Evolutionary conservation across 345 rosid species (phyloP).

Genomic region (Microthlaspi erraticum): DNA sequence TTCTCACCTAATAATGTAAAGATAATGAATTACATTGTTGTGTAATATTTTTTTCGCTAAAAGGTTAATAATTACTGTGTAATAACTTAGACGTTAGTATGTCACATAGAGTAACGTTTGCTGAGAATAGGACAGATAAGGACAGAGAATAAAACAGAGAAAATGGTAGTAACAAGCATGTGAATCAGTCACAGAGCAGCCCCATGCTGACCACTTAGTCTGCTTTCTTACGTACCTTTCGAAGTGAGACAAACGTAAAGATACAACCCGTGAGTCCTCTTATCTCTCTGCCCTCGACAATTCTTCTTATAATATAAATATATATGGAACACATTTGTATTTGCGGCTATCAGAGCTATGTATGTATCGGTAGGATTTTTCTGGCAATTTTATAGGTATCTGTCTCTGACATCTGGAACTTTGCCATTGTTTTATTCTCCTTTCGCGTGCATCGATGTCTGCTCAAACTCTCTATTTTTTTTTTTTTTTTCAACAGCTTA

Average conservation of each 20-base stretch:
- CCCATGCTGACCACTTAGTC: constrained; percentile 30
- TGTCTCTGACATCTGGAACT: constrained; percentile 41
- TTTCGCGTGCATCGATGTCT: constrained; percentile 34
- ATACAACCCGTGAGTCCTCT: constrained; percentile 42
- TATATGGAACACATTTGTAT: constrained; percentile 18
- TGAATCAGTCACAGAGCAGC: constrained; percentile 24
- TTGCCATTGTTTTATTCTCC: constrained; percentile 41
- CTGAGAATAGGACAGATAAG: constrained; percentile 7
- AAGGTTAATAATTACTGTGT: too few relatives aligned
- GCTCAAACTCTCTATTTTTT: neutral
- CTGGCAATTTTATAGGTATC: constrained; percentile 31
- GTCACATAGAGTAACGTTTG: neutral
- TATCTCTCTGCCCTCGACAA: constrained; percentile 15
- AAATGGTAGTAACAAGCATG: constrained; percentile 32
- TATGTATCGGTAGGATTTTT: constrained; percentile 20
- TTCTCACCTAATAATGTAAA: too few relatives aligned
- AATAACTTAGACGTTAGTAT: neutral
- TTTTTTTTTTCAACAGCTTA: too few relatives aligned
- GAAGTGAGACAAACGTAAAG: constrained; percentile 38
- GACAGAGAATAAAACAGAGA: constrained; percentile 40
- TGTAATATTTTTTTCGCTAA: too few relatives aligned
- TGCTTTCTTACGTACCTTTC: constrained; percentile 40
- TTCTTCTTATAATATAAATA: constrained; percentile 10
- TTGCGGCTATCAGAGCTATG: constrained; percentile 20
- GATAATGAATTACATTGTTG: too few relatives aligned